Evolutionary conservation across 1,139 yeast genomes (phyloP), one percentile per base, ranked within the genome.

Genomic region (Yamadazyma triangularis): DNA sequence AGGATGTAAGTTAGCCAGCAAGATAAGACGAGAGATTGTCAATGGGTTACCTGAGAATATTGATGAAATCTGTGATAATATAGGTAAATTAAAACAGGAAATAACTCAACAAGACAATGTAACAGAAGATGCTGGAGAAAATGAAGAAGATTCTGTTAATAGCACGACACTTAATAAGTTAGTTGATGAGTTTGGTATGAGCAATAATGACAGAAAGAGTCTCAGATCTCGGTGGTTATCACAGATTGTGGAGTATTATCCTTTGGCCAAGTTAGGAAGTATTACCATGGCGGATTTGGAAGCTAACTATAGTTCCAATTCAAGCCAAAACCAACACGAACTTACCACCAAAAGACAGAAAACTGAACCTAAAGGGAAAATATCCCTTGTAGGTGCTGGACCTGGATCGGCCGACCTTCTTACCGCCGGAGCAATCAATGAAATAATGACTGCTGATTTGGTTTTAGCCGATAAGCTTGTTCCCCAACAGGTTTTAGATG

Each of bases 241-340:
- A 1, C 97, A 89, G 50, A 75, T 89, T 29, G 93, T 89, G 30
- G 97, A 89, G 51, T 89, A 89, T 52, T 89, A 79, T 50, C 98
- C 98, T 3, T 63, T 89, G 30, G 58, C 64, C 4, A 70, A 76
- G 44, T 64, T 89, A 24, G 80, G 80, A 1, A 57, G 60, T 2
- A 45, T 86, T 4, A 69, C 79, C 2, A 56, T 81, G 8, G 72
- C 72, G 11, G 85, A 81, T 44, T 62, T 85, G 37, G 9, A 9
- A 7, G 20, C 20, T 9, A 18, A 9, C 9, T 14, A 7, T 12
- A 24, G 12, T 7, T 7, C 9, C 4, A 15, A 24, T 13, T 6
- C 25, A 7, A 13, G 9, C 9, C 10, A 6, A 6, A 7, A 11
- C 5, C 15, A n/a, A 7, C 8, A 22, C 8, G 13, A 7, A 31